A percentile compares a stretch with the other conserved stretches of the same genome.
Conservation (phyloP, 495 filamentous ascomycete species). For the Saxophila tyrrhenica region DNA sequence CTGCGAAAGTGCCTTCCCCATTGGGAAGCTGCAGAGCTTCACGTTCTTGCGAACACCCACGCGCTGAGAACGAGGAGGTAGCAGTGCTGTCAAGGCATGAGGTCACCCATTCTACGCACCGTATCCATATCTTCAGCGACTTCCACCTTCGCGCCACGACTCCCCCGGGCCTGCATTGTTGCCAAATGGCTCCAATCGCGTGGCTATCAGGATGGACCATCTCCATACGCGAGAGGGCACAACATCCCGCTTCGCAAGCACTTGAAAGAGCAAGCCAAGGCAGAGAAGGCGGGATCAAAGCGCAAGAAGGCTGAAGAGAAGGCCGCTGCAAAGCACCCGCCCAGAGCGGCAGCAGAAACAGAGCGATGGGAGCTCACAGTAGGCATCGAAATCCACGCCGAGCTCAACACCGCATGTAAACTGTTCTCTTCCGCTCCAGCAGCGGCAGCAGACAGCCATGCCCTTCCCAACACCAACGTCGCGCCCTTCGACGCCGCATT, state of each 20-base stretch:
- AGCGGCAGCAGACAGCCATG: slow-evolving; percentile 44
- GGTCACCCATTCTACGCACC: not conserved
- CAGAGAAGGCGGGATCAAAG: slow-evolving; percentile 4
- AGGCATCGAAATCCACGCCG: slow-evolving; percentile 94
- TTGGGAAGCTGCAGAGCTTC: no score
- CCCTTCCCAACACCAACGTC: slow-evolving; percentile 66
- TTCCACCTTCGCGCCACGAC: not conserved
- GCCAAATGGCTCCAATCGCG: slow-evolving; percentile 16
- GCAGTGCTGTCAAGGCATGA: no score
- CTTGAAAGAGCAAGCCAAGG: slow-evolving; percentile 27
- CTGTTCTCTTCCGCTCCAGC: slow-evolving; percentile 80
- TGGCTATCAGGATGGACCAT: slow-evolving; percentile 2
- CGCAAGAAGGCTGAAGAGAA: slow-evolving; percentile 17
- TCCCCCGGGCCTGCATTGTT: slow-evolving; percentile 5
- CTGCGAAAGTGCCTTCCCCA: no score
- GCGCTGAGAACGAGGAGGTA: no score
- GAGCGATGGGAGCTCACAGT: slow-evolving; percentile 78
- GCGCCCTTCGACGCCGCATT: slow-evolving; percentile 81
- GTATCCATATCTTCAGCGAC: not conserved
- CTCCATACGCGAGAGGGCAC: not conserved
- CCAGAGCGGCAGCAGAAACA: slow-evolving; percentile 3
- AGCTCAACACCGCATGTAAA: slow-evolving; percentile 66
- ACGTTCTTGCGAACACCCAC: no score
- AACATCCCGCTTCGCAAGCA: slow-evolving; percentile 26
- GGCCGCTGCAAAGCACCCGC: not conserved